These are phyloP conservation scores for Venturia nashicola DNA, from an alignment of 2,329 filamentous ascomycete genomes.

Conservation along the genomic window DNA sequence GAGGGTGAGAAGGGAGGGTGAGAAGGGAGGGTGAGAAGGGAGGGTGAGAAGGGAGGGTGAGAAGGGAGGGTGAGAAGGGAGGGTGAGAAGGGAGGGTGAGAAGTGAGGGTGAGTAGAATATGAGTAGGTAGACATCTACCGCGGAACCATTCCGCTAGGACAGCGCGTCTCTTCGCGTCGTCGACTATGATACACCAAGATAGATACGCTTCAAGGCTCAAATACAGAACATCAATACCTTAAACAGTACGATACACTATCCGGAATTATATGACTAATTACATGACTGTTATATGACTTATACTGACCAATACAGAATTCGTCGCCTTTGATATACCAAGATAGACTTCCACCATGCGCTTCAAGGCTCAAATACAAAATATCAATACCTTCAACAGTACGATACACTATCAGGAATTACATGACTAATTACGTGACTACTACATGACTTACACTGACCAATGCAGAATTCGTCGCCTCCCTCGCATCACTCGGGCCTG, in stretches of 20 bases:
- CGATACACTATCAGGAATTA: conserved; percentile 16
- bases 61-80: too few species aligned
- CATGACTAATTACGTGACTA: too few species aligned
- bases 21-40: not conserved
- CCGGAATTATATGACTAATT: too few species aligned
- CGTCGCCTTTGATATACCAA: conserved; percentile 28
- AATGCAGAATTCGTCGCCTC: conserved; percentile 47
- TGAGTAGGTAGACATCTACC: not conserved
- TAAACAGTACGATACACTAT: conserved; percentile 33
- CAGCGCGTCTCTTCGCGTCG: not conserved
- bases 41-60: not conserved
- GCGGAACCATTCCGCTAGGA: not conserved
- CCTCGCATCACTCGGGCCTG: conserved; percentile 58
- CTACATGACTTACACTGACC: not conserved
- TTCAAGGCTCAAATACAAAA: conserved; percentile 42
- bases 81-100: too few species aligned
- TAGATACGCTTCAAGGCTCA: conserved; percentile 39
- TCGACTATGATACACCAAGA: not conserved
- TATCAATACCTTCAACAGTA: conserved; percentile 41
- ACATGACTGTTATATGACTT: not conserved
- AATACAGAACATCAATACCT: conserved; percentile 38
- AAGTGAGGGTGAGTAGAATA: not conserved
- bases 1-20: not conserved
- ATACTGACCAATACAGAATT: conserved; percentile 34
- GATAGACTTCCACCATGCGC: conserved; percentile 27